phyloP scores from a whole-genome alignment of 2,329 filamentous ascomycete genomes.

The Amphichorda felina region DNA sequence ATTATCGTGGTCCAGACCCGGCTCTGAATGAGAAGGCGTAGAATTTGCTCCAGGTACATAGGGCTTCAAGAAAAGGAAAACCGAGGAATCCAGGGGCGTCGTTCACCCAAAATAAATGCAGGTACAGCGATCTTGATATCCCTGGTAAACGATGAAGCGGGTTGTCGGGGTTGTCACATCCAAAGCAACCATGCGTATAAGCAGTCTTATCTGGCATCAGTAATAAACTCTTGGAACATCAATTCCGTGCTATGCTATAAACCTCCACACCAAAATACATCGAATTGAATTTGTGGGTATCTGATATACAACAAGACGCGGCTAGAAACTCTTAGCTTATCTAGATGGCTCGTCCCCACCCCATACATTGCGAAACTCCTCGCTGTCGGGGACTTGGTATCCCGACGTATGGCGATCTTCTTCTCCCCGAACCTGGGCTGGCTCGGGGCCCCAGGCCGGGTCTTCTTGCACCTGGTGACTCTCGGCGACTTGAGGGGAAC shows the following conservation, averaged over 20 bases:
- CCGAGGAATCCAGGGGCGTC: too few relatives aligned
- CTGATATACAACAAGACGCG: conserved; percentile 1
- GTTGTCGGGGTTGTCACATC: too few relatives aligned
- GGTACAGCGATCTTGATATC: too few relatives aligned
- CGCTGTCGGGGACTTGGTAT: conserved; percentile 22
- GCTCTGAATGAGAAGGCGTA: neutral
- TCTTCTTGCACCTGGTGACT: neutral
- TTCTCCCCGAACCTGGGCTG: neutral
- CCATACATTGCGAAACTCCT: conserved; percentile 37
- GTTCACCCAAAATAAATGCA: too few relatives aligned
- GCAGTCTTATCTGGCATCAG: neutral
- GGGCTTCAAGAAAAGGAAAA: neutral
- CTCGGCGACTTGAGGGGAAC: too few relatives aligned
- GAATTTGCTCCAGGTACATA: neutral
- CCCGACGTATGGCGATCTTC: conserved; percentile 6
- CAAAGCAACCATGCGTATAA: too few relatives aligned
- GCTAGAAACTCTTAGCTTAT: neutral
- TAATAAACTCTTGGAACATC: neutral
- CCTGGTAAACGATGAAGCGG: too few relatives aligned
- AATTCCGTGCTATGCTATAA: conserved; percentile 1
- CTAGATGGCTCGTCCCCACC: conserved; percentile 6
- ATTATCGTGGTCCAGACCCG: neutral
- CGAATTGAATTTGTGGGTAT: too few relatives aligned
- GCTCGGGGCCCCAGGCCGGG: neutral
- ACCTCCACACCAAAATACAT: too few relatives aligned